phyloP scores from a whole-genome alignment of 83 land plant species.

The Picea mariana region DNA sequence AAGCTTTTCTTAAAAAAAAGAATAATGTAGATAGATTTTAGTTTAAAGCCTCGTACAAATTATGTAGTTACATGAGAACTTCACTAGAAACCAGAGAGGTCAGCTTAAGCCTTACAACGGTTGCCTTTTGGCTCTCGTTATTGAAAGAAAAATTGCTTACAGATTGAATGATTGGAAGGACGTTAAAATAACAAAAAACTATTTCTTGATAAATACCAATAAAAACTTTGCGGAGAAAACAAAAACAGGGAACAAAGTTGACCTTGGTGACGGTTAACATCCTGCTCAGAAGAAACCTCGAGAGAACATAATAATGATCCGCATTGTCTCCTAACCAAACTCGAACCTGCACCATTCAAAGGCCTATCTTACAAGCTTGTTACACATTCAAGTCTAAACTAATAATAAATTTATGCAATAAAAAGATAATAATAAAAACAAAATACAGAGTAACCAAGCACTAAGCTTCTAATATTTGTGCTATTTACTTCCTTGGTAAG shows the following conservation, averaged over 20 bases:
- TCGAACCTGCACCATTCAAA: slow-evolving; percentile 60
- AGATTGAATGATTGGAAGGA: not conserved
- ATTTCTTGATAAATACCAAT: not conserved
- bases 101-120: not conserved
- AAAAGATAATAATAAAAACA: too few relatives aligned
- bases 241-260: not conserved
- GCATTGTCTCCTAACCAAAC: slow-evolving; percentile 96
- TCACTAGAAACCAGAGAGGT: not conserved
- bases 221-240: not conserved
- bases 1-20: too few relatives aligned
- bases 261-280: slow-evolving; percentile 96
- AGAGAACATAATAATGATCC: slow-evolving; percentile 92
- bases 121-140: not conserved
- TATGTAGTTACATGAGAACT: too few relatives aligned
- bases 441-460: too few relatives aligned
- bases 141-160: not conserved
- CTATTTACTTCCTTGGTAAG: too few relatives aligned
- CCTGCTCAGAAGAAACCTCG: slow-evolving; percentile 83
- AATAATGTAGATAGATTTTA: too few relatives aligned
- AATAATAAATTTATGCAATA: not conserved
- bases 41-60: too few relatives aligned
- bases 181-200: not conserved
- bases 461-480: too few relatives aligned
- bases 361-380: not conserved
- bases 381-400: not conserved